phyloP scores from a whole-genome alignment of 345 rosid genomes.

The Capsella bursapastoris region DNA sequence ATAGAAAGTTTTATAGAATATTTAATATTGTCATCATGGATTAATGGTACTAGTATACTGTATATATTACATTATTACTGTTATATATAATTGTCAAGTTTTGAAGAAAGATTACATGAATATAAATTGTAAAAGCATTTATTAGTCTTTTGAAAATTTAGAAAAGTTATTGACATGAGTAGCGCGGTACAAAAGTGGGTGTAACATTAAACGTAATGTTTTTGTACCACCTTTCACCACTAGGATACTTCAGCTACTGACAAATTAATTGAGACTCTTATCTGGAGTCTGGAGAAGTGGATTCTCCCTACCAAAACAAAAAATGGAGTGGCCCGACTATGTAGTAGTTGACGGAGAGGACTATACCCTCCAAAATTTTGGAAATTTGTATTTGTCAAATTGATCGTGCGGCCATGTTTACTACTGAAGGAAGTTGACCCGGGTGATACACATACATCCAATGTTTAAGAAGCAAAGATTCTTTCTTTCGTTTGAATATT shows the following conservation, averaged over 20 bases:
- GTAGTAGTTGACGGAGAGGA: neutral
- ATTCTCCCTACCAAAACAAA: neutral
- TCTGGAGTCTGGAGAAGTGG: neutral
- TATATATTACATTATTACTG: no score
- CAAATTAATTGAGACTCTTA: neutral
- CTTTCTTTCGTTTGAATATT: conserved; percentile 2
- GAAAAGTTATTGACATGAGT: no score
- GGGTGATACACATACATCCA: neutral
- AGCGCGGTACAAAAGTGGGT: no score
- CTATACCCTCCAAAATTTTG: conserved; percentile 4
- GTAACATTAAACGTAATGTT: neutral
- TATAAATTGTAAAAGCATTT: no score
- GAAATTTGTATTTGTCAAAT: neutral
- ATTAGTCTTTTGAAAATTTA: no score
- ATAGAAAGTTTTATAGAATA: no score
- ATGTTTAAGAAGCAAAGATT: conserved; percentile 30
- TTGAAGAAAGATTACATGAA: no score
- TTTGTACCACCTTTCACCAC: neutral
- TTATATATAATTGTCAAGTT: no score
- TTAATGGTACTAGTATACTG: no score
- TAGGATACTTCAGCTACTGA: neutral
- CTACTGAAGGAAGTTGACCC: conserved; percentile 27
- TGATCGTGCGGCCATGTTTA: conserved; percentile 41
- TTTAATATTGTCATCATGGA: no score
- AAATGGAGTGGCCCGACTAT: no score